A percentile compares a stretch with the other conserved stretches of the same genome.
These are phyloP conservation scores for Pyrus hybrid DNA, from an alignment of 331 rosid species.

Conservation along the genomic window DNA sequence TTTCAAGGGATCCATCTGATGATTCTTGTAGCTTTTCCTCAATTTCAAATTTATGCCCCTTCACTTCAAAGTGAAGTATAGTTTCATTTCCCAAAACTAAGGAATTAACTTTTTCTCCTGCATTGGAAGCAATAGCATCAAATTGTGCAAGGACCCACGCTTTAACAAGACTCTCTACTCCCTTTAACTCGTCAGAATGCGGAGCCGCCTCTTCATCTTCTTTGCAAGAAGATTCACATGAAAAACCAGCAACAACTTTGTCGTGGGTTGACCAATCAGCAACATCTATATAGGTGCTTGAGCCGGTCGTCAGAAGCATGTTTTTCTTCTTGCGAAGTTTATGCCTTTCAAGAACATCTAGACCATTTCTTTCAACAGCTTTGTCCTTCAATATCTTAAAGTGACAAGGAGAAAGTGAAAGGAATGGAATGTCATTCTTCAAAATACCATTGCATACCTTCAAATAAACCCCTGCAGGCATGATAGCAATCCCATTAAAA, in stretches of 20 bases:
- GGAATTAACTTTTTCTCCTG: constrained; percentile 53
- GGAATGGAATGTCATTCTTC: constrained; percentile 43
- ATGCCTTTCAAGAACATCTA: constrained; percentile 35
- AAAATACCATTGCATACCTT: constrained; percentile 39
- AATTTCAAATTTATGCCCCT: constrained; percentile 30
- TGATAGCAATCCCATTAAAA: constrained; percentile 16
- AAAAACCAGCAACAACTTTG: constrained; percentile 45
- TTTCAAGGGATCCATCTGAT: constrained; percentile 29
- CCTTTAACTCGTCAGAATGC: constrained; percentile 36
- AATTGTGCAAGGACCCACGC: constrained; percentile 72
- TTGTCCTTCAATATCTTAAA: constrained; percentile 44
- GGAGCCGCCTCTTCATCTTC: constrained; percentile 35
- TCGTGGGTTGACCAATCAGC: constrained; percentile 54
- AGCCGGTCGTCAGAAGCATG: constrained; percentile 31
- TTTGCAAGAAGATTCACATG: constrained; percentile 35
- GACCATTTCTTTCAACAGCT: constrained; percentile 44
- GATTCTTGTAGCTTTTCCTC: constrained; percentile 31
- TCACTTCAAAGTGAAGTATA: constrained; percentile 65
- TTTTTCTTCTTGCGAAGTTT: constrained; percentile 33
- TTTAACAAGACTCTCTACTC: constrained; percentile 51
- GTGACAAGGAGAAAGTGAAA: constrained; percentile 69
- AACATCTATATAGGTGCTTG: constrained; percentile 40
- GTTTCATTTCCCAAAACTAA: constrained; percentile 52
- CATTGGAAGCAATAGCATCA: constrained; percentile 48
- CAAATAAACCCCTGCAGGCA: constrained; percentile 75